Base-by-base conservation (phyloP, 2,329 filamentous ascomycete species). In the Aureobasidium sp. region DNA sequence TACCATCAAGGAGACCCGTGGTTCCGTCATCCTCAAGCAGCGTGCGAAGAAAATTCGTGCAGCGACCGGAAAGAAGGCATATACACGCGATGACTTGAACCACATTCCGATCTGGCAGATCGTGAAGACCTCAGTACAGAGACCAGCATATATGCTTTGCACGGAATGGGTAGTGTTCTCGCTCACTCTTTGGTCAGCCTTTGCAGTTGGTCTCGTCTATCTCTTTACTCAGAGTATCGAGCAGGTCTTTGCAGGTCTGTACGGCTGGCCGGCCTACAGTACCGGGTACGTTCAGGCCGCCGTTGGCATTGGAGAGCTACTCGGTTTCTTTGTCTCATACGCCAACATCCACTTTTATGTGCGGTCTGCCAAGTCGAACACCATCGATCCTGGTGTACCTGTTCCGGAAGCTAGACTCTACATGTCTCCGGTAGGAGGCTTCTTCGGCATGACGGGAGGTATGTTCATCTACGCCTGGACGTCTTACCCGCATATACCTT, bases 401-500 rank as follows among this genome's bases (percentile, higher is more conserved):
- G 73, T 76, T 27, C 78, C 78, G 0, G 78, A 81, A 67, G 76
- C 76, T 0, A 71, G 78, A 11, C 70, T 80, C 0, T 79, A 79
- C 64, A 67, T 78, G 45, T 73, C 69, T 54, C 72, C 79, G 10
- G 70, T 74, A 1, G 77, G 70, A 0, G 76, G 76, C 2, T 77
- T 81, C 48, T 34, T 80, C 32, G 78, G 78, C 3, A 74, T 81
- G 39, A 70, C 73, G 0, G 79, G 75, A 1, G 80, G 80, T 15
- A 74, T 82, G 70, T 81, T 83, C 63, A 72, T 75, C 36, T 82
- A 81, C 63, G 80, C 73, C 0, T 82, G 79, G 80, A 78, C 78
- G 1, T 72, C 74, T 1, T 79, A 74, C 47, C 66, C 77, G 0
- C 59, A 52, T 3, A 44, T 80, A 0, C 77, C 72, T 0, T 83